Evolutionary conservation across 2,329 filamentous ascomycete species (phyloP).

Genomic region (Penicillium sp.): DNA sequence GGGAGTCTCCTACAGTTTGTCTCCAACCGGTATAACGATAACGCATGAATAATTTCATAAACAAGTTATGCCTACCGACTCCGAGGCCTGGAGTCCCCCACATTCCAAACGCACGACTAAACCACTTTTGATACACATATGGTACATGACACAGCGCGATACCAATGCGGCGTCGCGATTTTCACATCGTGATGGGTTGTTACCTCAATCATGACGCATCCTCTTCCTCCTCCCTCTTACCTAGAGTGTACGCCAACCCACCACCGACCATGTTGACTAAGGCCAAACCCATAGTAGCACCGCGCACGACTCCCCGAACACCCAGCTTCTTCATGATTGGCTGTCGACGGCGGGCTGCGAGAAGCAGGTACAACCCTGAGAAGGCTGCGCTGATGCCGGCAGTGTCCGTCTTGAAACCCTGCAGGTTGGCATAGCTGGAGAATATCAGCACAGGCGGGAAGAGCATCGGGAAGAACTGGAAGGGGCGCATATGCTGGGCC

Average conservation of each 20-base stretch:
- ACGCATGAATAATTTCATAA: conserved; percentile 1
- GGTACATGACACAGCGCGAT: background rate
- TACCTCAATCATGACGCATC: conserved; percentile 10
- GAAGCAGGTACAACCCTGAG: conserved; percentile 63
- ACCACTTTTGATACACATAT: conserved; percentile 5
- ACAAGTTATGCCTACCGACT: background rate
- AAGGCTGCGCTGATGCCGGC: conserved; percentile 64
- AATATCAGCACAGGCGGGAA: conserved; percentile 66
- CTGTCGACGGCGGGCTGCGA: conserved; percentile 58
- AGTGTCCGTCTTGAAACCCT: conserved; percentile 60
- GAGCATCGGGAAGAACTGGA: conserved; percentile 63
- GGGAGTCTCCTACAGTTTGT: background rate
- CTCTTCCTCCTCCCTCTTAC: conserved; percentile 42
- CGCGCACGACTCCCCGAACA: conserved; percentile 45
- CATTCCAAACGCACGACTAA: background rate
- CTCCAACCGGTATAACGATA: background rate
- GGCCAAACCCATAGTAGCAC: conserved; percentile 47
- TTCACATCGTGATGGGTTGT: background rate
- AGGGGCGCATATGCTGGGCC: conserved; percentile 65
- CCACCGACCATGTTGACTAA: conserved; percentile 48
- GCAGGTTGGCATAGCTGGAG: conserved; percentile 64
- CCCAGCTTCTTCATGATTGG: conserved; percentile 47
- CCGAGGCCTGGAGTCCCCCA: background rate
- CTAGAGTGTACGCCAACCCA: conserved; percentile 47
- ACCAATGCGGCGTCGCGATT: background rate